Conservation (phyloP, 108 stramenopile species). For the Nitzschia putrida region DNA sequence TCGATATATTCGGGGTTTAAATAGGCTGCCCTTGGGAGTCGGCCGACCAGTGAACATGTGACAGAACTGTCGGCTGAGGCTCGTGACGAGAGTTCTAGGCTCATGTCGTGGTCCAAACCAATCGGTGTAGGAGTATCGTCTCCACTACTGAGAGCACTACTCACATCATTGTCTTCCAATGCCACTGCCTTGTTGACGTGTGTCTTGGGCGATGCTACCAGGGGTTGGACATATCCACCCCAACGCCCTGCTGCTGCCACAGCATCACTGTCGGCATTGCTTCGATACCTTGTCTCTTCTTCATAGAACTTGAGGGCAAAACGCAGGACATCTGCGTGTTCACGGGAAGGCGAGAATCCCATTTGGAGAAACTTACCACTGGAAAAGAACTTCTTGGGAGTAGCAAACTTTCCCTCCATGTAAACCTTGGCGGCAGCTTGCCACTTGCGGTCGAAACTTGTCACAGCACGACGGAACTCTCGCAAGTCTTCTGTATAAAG, state of each 20-base stretch:
- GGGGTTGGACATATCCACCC: constrained; percentile 5
- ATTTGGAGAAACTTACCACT: constrained; percentile 14
- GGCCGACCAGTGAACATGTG: neutral
- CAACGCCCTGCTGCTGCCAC: constrained; percentile 1
- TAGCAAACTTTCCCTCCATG: constrained; percentile 18
- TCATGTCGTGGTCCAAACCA: constrained; percentile 1
- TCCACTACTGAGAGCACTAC: neutral
- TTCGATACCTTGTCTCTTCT: constrained; percentile 18
- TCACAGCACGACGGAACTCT: constrained; percentile 11
- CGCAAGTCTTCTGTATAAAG: constrained; percentile 5
- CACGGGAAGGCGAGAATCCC: constrained; percentile 12
- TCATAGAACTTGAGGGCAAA: constrained; percentile 23
- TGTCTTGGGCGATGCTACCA: neutral
- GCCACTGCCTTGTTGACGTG: neutral
- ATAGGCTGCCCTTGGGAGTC: neutral
- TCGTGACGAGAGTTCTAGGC: neutral
- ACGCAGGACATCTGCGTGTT: constrained; percentile 16
- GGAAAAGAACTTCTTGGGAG: constrained; percentile 8
- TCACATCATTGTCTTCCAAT: neutral
- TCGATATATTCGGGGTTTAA: constrained; percentile 3
- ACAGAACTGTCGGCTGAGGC: constrained; percentile 6
- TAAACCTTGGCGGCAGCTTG: constrained; percentile 16
- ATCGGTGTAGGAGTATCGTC: constrained; percentile 1
- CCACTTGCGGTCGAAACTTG: constrained; percentile 19
- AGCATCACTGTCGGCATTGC: constrained; percentile 12